phyloP scores from a whole-genome alignment of 2,329 filamentous ascomycete genomes.

The Pseudopyrenochaeta lycopersici region DNA sequence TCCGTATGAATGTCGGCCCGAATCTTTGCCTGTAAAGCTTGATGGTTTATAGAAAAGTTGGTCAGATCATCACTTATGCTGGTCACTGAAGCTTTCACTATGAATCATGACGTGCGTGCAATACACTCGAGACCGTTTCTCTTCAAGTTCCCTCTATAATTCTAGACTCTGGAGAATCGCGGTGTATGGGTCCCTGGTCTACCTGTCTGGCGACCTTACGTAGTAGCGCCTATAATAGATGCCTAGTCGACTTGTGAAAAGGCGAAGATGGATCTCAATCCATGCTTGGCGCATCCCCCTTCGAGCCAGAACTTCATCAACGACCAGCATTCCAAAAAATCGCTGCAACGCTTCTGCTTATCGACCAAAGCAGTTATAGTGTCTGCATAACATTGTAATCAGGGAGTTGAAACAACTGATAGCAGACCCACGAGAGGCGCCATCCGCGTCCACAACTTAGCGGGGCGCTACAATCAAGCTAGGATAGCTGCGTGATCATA shows the following conservation, averaged over 20 bases:
- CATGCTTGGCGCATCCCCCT: neutral
- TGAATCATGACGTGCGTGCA: slow-evolving; percentile 3
- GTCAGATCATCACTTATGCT: neutral
- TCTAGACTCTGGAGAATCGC: neutral
- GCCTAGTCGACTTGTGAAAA: neutral
- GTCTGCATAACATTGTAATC: neutral
- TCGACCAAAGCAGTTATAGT: neutral
- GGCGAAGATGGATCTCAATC: no score
- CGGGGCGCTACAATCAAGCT: slow-evolving; percentile 29
- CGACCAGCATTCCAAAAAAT: neutral
- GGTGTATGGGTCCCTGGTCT: slow-evolving; percentile 2
- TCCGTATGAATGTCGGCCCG: slow-evolving; percentile 14
- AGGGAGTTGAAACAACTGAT: slow-evolving; percentile 12
- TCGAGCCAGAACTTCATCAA: neutral
- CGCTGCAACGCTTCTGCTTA: neutral
- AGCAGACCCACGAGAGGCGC: slow-evolving; percentile 21
- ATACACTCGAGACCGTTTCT: no score
- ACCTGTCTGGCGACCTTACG: neutral
- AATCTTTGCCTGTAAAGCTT: slow-evolving; percentile 9
- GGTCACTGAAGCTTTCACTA: neutral
- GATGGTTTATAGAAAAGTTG: slow-evolving; percentile 2
- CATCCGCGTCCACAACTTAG: slow-evolving; percentile 29
- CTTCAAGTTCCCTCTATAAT: neutral
- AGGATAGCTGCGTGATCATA: slow-evolving; percentile 41
- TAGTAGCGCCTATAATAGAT: neutral